These are phyloP conservation scores for Sanghuangporus sanghuang DNA, from an alignment of 1,284 basidiomycete species.

Conservation along the genomic window DNA sequence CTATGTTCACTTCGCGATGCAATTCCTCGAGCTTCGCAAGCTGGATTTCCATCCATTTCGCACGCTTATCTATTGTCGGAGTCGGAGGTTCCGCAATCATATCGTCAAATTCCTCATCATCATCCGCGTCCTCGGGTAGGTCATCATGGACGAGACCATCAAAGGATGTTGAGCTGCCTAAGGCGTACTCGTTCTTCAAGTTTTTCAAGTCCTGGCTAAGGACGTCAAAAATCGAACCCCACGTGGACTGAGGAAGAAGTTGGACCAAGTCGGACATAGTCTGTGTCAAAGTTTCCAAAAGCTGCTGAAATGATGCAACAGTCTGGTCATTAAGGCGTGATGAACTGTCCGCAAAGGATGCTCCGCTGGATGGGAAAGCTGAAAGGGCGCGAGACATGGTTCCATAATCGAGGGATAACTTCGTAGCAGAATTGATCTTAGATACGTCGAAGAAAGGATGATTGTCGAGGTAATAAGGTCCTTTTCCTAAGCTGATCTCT, in stretches of 20 bases:
- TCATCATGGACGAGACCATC: slow-evolving; percentile 79
- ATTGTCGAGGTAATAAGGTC: slow-evolving; percentile 55
- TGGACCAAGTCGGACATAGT: slow-evolving; percentile 79
- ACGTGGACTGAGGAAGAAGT: slow-evolving; percentile 76
- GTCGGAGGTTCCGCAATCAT: slow-evolving; percentile 72
- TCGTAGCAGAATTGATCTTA: slow-evolving; percentile 64
- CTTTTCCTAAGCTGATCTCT: slow-evolving; percentile 57
- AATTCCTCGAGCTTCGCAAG: slow-evolving; percentile 79
- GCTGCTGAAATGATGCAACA: slow-evolving; percentile 79
- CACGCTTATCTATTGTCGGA: slow-evolving; percentile 77
- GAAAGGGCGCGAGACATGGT: slow-evolving; percentile 80
- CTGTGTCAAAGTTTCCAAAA: slow-evolving; percentile 78
- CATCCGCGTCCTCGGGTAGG: slow-evolving; percentile 81
- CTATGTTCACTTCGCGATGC: slow-evolving; percentile 80
- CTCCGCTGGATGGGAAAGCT: slow-evolving; percentile 76
- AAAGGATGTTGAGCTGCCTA: slow-evolving; percentile 73
- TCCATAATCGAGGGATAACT: slow-evolving; percentile 74
- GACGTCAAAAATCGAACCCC: slow-evolving; percentile 36
- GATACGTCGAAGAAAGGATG: slow-evolving; percentile 70
- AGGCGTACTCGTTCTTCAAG: slow-evolving; percentile 14
- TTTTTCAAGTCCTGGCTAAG: slow-evolving; percentile 16
- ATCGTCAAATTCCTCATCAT: slow-evolving; percentile 57
- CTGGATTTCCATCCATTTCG: slow-evolving; percentile 86
- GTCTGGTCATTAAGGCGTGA: slow-evolving; percentile 80
- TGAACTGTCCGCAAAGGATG: slow-evolving; percentile 75